Evolutionary conservation across 1,284 basidiomycete genomes (phyloP), one percentile per base, ranked within the genome.

Genomic region (Cryptococcus sp.): DNA sequence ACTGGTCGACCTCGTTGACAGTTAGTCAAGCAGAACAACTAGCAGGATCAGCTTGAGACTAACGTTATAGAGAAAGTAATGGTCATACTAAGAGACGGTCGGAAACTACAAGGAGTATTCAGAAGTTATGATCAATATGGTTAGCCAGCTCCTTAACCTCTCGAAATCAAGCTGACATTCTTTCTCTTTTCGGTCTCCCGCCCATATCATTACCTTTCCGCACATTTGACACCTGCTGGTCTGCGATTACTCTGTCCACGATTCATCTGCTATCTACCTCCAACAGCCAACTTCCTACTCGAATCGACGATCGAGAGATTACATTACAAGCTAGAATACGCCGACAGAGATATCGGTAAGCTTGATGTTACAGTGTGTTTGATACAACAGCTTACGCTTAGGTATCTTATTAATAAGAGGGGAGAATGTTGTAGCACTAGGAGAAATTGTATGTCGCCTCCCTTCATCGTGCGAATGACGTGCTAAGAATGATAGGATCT

Each of bases 101-200:
- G 92, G 66, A 98, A 98, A 76, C 81, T 98, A 41, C 87, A 97
- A 63, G 96, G 96, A 31, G 92, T 99, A 31, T 78, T 99, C 62
- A 81, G 96, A 50, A 96, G 91, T 21, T 99, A 98, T 74, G 96
- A 99, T 79, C 96, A 98, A 73, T 99, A 98, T 69, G 94, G 94
- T 98, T 75, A 64, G 87, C 32, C 10, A 34, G n/a, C n/a, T n/a
- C n/a, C n/a, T n/a, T n/a, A n/a, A n/a, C n/a, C n/a, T n/a, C n/a
- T n/a, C n/a, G n/a, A n/a, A n/a, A n/a, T n/a, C n/a, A n/a, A n/a
- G n/a, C n/a, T n/a, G n/a, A n/a, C n/a, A n/a, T 74, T 43, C 46
- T 18, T 47, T 0, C 41, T 44, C n/a, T 39, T 43, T 36, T 4
- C 22, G 5, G 4, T 4, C 14, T 5, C 42, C 42, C 16, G 4